Conservation (phyloP, 2,329 filamentous ascomycete species). For the Verticillium nonalfalfae region DNA sequence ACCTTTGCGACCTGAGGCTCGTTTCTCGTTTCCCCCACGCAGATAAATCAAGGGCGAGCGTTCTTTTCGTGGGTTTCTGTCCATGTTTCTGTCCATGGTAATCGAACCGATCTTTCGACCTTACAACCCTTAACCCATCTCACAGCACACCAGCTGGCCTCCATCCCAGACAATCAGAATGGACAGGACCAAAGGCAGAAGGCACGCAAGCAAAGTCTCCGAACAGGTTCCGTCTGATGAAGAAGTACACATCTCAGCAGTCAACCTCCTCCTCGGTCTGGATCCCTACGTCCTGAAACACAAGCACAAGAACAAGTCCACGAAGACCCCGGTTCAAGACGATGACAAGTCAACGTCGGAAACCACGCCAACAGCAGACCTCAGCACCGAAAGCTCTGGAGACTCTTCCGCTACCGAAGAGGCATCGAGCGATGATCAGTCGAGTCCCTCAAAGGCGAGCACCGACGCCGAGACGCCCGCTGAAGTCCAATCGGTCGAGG, state of each 20-base stretch:
- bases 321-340: no score
- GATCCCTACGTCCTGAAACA: neutral
- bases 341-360: neutral
- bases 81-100: no score
- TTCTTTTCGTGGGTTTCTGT: no score
- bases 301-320: neutral
- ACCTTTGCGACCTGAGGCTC: no score
- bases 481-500: neutral
- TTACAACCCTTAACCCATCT: no score
- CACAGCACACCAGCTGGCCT: neutral
- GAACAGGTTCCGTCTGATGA: neutral
- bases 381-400: neutral
- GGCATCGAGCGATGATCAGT: neutral
- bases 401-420: neutral
- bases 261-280: neutral
- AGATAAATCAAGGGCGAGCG: no score
- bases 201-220: neutral
- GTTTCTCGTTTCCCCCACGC: no score
- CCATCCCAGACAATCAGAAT: neutral
- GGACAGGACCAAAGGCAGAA: conserved; percentile 1
- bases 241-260: neutral
- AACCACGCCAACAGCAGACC: neutral
- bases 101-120: no score
- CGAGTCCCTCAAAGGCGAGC: neutral
- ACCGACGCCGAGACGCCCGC: neutral